phyloP scores from a whole-genome alignment of 1,284 basidiomycete species.

The Chalciporus sp. region DNA sequence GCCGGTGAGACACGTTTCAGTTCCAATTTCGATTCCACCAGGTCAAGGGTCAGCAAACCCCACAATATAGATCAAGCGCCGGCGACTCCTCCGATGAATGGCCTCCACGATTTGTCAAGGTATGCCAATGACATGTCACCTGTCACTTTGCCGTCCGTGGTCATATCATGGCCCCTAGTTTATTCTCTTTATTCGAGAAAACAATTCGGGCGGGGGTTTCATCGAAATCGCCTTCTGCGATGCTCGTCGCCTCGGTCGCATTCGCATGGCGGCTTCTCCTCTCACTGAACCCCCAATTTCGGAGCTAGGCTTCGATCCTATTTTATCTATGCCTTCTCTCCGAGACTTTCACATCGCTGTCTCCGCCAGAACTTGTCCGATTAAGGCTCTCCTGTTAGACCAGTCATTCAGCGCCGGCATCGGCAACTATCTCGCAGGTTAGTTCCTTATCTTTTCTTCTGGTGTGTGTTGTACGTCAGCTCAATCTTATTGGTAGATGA shows the following conservation, averaged over 20 bases:
- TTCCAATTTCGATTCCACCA: slow-evolving; percentile 28
- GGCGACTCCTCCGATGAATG: slow-evolving; percentile 56
- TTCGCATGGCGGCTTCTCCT: slow-evolving; percentile 65
- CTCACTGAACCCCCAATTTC: slow-evolving; percentile 69
- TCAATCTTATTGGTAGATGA: slow-evolving; percentile 52
- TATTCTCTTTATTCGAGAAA: slow-evolving; percentile 54
- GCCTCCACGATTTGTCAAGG: slow-evolving; percentile 83
- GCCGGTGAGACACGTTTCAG: not conserved
- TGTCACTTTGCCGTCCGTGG: not conserved
- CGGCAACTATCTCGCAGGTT: slow-evolving; percentile 85
- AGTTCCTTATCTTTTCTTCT: not conserved
- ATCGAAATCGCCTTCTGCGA: slow-evolving; percentile 66
- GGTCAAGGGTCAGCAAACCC: slow-evolving; percentile 65
- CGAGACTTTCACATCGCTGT: slow-evolving; percentile 57
- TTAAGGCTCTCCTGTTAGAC: slow-evolving; percentile 81
- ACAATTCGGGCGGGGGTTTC: slow-evolving; percentile 17
- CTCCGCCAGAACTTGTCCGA: slow-evolving; percentile 64
- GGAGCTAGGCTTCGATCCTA: slow-evolving; percentile 77
- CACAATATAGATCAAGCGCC: slow-evolving; percentile 64
- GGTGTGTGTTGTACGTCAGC: not conserved
- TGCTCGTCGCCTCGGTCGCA: slow-evolving; percentile 72
- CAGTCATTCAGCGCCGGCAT: slow-evolving; percentile 83
- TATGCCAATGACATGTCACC: slow-evolving; percentile 24
- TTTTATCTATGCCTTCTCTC: slow-evolving; percentile 69
- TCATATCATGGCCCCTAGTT: slow-evolving; percentile 47